Evolutionary conservation across 192 early-diverging fungal species (phyloP).

Genomic region (Glomus cerebriforme): DNA sequence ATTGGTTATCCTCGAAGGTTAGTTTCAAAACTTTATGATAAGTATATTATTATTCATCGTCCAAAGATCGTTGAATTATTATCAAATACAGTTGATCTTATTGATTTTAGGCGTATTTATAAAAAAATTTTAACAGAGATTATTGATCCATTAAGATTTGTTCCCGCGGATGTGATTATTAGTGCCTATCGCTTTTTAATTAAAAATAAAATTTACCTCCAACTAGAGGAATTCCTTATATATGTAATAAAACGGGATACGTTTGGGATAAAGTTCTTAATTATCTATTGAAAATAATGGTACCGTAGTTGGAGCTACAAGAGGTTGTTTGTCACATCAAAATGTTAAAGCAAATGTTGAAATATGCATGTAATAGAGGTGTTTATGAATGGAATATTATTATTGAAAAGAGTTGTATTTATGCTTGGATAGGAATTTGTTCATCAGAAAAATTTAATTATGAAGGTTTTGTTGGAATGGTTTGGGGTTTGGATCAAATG

Average conservation of each 20-base stretch:
- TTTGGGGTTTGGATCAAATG: constrained; percentile 3
- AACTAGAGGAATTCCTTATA: not conserved
- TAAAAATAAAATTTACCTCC: not conserved
- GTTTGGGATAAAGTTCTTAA: not conserved
- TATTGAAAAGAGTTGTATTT: not conserved
- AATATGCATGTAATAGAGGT: not conserved
- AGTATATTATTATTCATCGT: not conserved
- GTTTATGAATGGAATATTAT: constrained; percentile 25
- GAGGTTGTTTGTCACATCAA: not conserved
- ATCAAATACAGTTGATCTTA: not conserved
- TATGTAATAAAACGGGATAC: not conserved
- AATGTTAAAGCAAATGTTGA: not conserved
- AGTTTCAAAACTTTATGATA: not conserved
- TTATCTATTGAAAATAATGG: not conserved
- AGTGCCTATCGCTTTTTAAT: not conserved
- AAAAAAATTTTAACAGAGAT: not conserved
- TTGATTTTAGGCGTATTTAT: not conserved
- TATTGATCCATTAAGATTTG: constrained; percentile 11
- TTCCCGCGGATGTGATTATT: not conserved
- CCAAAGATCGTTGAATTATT: not conserved
- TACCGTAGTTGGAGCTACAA: not conserved
- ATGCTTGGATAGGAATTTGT: constrained; percentile 9
- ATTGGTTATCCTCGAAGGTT: not conserved
- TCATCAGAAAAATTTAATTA: not conserved
- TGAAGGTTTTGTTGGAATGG: not conserved